A percentile compares a stretch with the other conserved stretches of the same genome.
phyloP scores from a whole-genome alignment of 2,329 filamentous ascomycete genomes.

The Aspergillus sp. region DNA sequence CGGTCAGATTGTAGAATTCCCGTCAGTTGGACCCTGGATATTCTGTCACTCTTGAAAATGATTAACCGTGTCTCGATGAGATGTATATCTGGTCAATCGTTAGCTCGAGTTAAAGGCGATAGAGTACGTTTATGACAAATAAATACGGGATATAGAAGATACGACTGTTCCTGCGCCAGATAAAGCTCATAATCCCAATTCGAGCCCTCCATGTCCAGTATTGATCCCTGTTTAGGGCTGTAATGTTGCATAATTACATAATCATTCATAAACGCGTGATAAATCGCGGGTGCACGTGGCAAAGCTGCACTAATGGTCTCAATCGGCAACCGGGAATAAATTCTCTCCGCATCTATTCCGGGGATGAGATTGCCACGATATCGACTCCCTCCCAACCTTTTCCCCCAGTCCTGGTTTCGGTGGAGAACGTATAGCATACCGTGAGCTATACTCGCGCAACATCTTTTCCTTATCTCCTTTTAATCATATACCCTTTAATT shows the following conservation, averaged over 20 bases:
- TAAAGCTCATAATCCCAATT: no score
- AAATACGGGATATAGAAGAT: no score
- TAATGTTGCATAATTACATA: not conserved
- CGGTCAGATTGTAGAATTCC: no score
- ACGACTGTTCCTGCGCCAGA: no score
- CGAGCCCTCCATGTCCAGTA: no score
- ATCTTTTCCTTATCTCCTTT: not conserved
- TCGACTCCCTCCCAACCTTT: not conserved
- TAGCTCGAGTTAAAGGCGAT: no score
- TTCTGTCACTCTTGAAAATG: no score
- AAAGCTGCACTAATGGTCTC: slow-evolving; percentile 12
- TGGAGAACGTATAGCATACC: not conserved
- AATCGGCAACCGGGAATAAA: slow-evolving; percentile 31
- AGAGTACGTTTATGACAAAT: no score
- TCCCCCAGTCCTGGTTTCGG: not conserved
- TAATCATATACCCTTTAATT: not conserved
- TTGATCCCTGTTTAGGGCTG: not conserved
- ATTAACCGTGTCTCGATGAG: no score
- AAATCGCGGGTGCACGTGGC: slow-evolving; percentile 20
- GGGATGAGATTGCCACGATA: slow-evolving; percentile 2
- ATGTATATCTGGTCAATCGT: no score
- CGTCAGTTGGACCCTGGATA: no score
- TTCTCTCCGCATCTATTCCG: slow-evolving; percentile 31
- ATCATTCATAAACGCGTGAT: not conserved
- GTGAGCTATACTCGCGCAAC: not conserved